These are phyloP conservation scores for Nicotiana paniculata DNA, from an alignment of 257 asterid species.

Conservation along the genomic window DNA sequence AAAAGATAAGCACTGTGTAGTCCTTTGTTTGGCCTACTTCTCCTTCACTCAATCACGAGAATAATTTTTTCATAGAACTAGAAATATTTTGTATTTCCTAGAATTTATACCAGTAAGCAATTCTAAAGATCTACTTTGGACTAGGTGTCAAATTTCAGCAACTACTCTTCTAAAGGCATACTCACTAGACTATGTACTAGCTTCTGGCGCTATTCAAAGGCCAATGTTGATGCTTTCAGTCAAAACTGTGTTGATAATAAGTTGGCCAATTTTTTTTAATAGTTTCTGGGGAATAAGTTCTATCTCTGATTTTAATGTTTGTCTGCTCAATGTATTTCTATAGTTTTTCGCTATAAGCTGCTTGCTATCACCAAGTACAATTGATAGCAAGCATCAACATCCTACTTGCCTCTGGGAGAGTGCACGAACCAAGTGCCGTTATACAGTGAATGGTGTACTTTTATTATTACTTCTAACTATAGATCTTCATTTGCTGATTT, in stretches of 20 bases:
- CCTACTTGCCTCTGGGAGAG: not conserved
- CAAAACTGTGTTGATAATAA: not conserved
- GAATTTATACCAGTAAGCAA: not conserved
- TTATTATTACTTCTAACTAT: not conserved
- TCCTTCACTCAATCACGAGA: not conserved
- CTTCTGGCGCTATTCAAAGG: not conserved
- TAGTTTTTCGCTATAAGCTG: not conserved
- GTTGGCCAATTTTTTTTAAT: not conserved
- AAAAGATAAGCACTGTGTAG: not conserved
- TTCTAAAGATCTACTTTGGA: not conserved
- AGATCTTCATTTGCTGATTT: slow-evolving; percentile 1
- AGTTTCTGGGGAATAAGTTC: not conserved
- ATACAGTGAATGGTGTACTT: not conserved
- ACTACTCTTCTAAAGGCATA: not conserved
- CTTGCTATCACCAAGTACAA: not conserved
- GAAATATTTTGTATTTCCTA: not conserved
- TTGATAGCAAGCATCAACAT: slow-evolving; percentile 2
- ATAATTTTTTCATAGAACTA: not conserved
- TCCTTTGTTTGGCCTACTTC: not conserved
- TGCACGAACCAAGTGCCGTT: not conserved
- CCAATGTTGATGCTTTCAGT: not conserved
- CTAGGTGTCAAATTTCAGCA: not conserved
- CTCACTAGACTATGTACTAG: not conserved
- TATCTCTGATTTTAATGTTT: not conserved
- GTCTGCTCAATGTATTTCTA: not conserved